Evolutionary conservation across 2,329 filamentous ascomycete genomes (phyloP).

Genomic region (Dryadomyces quercivorus): DNA sequence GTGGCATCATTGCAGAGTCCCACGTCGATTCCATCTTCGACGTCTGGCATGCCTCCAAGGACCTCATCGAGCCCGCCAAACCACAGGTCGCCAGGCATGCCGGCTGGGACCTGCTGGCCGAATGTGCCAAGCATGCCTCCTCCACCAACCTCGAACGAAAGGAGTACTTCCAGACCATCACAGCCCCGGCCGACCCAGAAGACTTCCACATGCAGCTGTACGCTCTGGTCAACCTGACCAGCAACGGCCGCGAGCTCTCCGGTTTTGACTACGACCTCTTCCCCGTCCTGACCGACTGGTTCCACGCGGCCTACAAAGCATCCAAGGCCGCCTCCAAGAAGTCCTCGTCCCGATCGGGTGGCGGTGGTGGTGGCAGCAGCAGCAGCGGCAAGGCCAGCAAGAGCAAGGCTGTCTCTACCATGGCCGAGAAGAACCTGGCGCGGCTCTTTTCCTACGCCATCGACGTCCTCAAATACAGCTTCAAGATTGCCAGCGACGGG

Average conservation of each 20-base stretch:
- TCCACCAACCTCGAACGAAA: slow-evolving; percentile 55
- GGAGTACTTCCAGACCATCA: slow-evolving; percentile 52
- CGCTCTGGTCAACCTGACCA: slow-evolving; percentile 49
- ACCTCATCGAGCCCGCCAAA: slow-evolving; percentile 48
- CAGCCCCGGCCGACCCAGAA: slow-evolving; percentile 40
- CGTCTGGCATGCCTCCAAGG: slow-evolving; percentile 55
- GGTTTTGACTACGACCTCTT: slow-evolving; percentile 58
- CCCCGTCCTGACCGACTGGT: slow-evolving; percentile 49
- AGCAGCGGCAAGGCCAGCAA: slow-evolving; percentile 16
- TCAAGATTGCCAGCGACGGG: slow-evolving; percentile 51
- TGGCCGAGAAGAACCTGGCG: slow-evolving; percentile 49
- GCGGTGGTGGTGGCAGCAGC: slow-evolving; percentile 17
- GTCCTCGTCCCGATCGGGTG: slow-evolving; percentile 14
- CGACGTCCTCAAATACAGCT: slow-evolving; percentile 65
- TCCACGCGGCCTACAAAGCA: slow-evolving; percentile 41
- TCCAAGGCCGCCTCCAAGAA: slow-evolving; percentile 23
- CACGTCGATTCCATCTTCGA: slow-evolving; percentile 46
- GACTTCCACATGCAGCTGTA: slow-evolving; percentile 57
- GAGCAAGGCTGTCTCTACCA: slow-evolving; percentile 24
- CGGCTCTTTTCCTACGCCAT: slow-evolving; percentile 53
- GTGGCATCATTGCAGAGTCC: slow-evolving; percentile 43
- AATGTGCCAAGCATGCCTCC: slow-evolving; percentile 49
- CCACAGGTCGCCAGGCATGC: slow-evolving; percentile 39
- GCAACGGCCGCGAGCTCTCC: slow-evolving; percentile 46
- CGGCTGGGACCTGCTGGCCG: slow-evolving; percentile 54